These are phyloP conservation scores for Aspergillus sp. DNA, from an alignment of 2,329 filamentous ascomycete species.

Conservation along the genomic window DNA sequence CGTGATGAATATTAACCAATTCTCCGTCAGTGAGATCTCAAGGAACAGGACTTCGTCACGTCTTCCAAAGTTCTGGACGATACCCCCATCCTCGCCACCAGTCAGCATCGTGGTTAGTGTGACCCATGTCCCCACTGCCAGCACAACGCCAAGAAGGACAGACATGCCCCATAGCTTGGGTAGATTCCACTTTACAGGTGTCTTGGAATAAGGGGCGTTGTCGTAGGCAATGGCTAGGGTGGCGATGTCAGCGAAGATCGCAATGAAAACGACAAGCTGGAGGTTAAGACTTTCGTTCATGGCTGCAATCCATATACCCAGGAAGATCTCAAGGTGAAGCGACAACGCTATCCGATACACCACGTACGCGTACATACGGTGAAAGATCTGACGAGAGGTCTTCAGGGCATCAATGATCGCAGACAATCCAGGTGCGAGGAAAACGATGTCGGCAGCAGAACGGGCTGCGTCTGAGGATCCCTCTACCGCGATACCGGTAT, in stretches of 20 bases:
- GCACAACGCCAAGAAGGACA: constrained; percentile 68
- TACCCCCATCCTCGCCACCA: constrained; percentile 63
- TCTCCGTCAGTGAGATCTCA: constrained; percentile 82
- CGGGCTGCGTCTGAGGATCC: constrained; percentile 85
- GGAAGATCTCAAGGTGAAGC: constrained; percentile 82
- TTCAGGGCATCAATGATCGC: constrained; percentile 90
- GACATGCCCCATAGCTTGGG: constrained; percentile 93
- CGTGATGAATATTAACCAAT: constrained; percentile 95
- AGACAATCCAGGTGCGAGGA: constrained; percentile 82
- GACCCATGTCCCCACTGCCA: constrained; percentile 81
- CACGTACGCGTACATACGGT: constrained; percentile 94
- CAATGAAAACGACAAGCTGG: constrained; percentile 83
- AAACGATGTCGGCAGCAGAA: constrained; percentile 87
- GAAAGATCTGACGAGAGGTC: constrained; percentile 89
- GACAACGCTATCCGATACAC: constrained; percentile 91
- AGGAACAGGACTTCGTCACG: constrained; percentile 79
- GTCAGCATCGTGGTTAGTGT: constrained; percentile 76
- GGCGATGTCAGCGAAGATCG: constrained; percentile 88
- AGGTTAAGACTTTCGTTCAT: constrained; percentile 78
- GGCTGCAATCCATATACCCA: constrained; percentile 85
- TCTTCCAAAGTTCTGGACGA: constrained; percentile 81
- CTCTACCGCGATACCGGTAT: constrained; percentile 91
- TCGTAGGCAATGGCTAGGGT: constrained; percentile 90
- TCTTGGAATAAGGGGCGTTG: constrained; percentile 77
- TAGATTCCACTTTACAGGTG: constrained; percentile 89